Conservation (phyloP, 768 basidiomycete genomes). For the Pleurotus citrinopileatus region DNA sequence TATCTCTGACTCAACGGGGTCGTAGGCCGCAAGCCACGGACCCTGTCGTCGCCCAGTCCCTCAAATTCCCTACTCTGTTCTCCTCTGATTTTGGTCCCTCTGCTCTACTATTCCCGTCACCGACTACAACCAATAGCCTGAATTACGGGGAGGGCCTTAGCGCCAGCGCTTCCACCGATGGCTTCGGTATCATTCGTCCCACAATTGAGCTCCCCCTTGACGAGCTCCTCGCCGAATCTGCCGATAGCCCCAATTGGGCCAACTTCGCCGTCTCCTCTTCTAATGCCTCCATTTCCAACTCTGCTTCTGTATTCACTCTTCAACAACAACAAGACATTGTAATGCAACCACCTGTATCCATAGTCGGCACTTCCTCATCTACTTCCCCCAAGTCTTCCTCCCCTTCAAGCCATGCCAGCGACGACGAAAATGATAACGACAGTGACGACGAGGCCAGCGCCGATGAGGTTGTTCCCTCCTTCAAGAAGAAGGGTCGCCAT, state of each 20-base stretch:
- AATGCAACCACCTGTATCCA: constrained; percentile 16
- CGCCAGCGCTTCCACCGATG: constrained; percentile 40
- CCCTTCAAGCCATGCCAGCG: constrained; percentile 9
- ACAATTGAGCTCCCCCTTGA: constrained; percentile 88
- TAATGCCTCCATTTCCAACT: constrained; percentile 13
- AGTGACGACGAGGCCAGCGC: constrained; percentile 36
- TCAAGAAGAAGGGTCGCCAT: constrained; percentile 3
- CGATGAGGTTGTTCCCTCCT: constrained; percentile 17
- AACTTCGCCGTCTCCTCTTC: constrained; percentile 15
- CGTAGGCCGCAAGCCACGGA: constrained; percentile 21
- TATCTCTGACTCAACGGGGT: constrained; percentile 31
- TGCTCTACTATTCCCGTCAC: constrained; percentile 66
- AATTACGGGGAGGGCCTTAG: constrained; percentile 78
- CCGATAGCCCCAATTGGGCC: constrained; percentile 13
- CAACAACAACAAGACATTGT: constrained; percentile 18
- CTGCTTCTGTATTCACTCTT: constrained; percentile 17
- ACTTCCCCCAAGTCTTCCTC: constrained; percentile 15
- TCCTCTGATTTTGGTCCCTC: constrained; percentile 74
- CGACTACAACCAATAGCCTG: constrained; percentile 63
- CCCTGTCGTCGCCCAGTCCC: constrained; percentile 28
- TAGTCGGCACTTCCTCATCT: background rate
- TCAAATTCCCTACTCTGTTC: constrained; percentile 76
- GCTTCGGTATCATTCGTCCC: constrained; percentile 66
- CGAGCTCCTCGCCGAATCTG: constrained; percentile 52
- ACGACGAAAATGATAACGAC: constrained; percentile 30